phyloP scores from a whole-genome alignment of 2,329 filamentous ascomycete species.

The Colletotrichum sidae region DNA sequence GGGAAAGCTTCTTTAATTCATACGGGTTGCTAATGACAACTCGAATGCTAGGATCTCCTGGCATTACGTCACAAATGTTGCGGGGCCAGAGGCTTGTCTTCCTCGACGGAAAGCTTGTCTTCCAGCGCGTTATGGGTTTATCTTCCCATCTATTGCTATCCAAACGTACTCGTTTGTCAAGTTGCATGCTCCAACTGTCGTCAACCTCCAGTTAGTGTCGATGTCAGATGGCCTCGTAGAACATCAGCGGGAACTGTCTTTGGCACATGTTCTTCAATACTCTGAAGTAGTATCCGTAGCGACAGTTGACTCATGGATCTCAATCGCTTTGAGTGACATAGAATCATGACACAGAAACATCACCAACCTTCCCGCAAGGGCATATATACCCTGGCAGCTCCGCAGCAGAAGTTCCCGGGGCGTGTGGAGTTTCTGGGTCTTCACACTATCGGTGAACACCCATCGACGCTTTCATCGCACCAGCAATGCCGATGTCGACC shows the following conservation, averaged over 20 bases:
- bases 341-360: too few relatives aligned
- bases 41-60: neutral
- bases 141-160: too few relatives aligned
- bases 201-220: too few relatives aligned
- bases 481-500: neutral
- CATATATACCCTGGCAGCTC: neutral
- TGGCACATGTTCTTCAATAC: too few relatives aligned
- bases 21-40: neutral
- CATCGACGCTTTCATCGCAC: neutral
- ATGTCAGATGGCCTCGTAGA: too few relatives aligned
- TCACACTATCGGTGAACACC: neutral
- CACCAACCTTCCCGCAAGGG: too few relatives aligned
- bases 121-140: neutral
- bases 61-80: neutral
- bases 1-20: constrained; percentile 21
- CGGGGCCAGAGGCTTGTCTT: constrained; percentile 6
- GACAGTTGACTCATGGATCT: too few relatives aligned
- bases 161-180: too few relatives aligned
- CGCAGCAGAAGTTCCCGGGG: constrained; percentile 23
- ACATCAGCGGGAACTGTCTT: too few relatives aligned
- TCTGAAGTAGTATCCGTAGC: too few relatives aligned
- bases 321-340: too few relatives aligned
- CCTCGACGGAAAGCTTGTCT: constrained; percentile 7
- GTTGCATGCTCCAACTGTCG: too few relatives aligned
- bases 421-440: neutral